These are phyloP conservation scores for Lipomyces yamanashiensis DNA, from an alignment of 805 yeast species.

Conservation along the genomic window DNA sequence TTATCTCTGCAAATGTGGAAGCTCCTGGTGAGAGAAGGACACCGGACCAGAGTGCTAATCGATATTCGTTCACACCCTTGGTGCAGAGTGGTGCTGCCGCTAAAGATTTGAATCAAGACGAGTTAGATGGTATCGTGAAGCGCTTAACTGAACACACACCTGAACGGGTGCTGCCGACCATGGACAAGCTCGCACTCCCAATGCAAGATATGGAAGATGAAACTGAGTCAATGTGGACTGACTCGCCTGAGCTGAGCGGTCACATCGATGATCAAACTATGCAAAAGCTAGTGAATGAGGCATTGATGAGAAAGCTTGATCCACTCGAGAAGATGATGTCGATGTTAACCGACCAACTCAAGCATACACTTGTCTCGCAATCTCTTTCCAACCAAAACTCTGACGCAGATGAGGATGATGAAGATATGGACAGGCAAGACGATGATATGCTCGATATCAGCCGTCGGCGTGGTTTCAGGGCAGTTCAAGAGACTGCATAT, in stretches of 20 bases:
- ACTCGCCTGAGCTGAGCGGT: conserved; percentile 8
- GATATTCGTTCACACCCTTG: conserved; percentile 27
- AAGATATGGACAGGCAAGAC: conserved; percentile 6
- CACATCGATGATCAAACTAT: conserved; percentile 14
- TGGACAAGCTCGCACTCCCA: background rate
- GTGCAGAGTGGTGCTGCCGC: conserved; percentile 32
- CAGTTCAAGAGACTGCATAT: background rate
- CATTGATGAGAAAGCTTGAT: conserved; percentile 25
- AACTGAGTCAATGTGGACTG: conserved; percentile 24
- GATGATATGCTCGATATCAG: background rate
- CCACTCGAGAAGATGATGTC: conserved; percentile 30
- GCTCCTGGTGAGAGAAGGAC: background rate
- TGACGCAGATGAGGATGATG: conserved; percentile 30
- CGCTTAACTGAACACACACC: conserved; percentile 26
- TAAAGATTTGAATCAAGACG: conserved; percentile 20
- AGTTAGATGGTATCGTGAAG: conserved; percentile 30
- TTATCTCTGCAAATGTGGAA: background rate
- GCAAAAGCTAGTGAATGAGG: conserved; percentile 22
- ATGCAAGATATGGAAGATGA: conserved; percentile 17
- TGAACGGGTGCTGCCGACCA: conserved; percentile 4
- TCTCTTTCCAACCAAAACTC: conserved; percentile 1
- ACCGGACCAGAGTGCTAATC: background rate
- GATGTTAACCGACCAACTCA: conserved; percentile 29
- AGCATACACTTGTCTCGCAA: conserved; percentile 6
- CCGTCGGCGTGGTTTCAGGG: conserved; percentile 3